Evolutionary conservation across 495 filamentous ascomycete genomes (phyloP), one percentile per base, ranked within the genome.

Genomic region (Xylaria telfairii): DNA sequence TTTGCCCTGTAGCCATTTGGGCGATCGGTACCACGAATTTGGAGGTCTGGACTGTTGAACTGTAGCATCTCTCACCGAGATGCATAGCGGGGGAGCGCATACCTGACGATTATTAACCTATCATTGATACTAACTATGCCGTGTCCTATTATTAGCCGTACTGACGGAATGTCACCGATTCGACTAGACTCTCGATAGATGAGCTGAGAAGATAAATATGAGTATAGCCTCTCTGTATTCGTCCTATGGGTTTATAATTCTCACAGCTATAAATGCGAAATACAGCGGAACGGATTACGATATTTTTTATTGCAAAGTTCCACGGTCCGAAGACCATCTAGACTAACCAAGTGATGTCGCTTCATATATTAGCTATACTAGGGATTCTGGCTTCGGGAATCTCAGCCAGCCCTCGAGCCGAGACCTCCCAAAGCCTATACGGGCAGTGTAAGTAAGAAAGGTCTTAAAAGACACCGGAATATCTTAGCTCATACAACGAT

Each of bases 401-500:
- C 12, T 39, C 21, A 19, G 64, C 64, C n/a, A 12, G 17, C 12
- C 32, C 2, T 4, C 64, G 32, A 8, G 32, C 12, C 6, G 46
- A 39, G 13, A 54, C n/a, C 12, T 42, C 64, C 41, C 64, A 66
- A 28, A 66, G 47, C 28, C 32, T 66, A 8, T 66, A 53, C n/a
- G 47, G 47, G 30, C 64, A 66, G 24, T 66, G 64, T 66, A 42
- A 41, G 64, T 54, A 0, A n/a, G 12, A 17, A n/a, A 4, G 10
- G 34, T n/a, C 8, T 4, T 19, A 32, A 30, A 9, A 24, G 34
- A 34, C n/a, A 21, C 10, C 10, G 21, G 26, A 2, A n/a, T 3
- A 54, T 2, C 32, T 15, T 4, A 42, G 47, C 47, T 66, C 17
- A 54, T 21, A 0, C 24, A 1, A 39, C 24, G 5, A 39, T 1